Percentiles rank a stretch among this genome's conserved stretches.
Evolutionary conservation across 495 filamentous ascomycete species (phyloP).

Genomic region (Neurospora africana): DNA sequence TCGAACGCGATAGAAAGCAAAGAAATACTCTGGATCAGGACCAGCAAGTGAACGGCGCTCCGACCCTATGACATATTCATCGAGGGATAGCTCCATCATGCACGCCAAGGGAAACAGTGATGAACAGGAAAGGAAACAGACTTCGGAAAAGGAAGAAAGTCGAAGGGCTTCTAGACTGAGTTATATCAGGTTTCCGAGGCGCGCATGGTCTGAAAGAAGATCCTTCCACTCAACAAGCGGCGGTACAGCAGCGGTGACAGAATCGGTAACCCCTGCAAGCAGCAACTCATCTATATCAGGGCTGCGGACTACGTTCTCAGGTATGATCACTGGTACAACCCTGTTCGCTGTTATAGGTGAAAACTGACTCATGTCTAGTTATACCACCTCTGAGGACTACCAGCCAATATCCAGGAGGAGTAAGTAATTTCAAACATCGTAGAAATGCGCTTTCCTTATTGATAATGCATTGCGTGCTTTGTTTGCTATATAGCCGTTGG

Average conservation of each 20-base stretch:
- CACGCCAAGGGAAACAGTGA: no score
- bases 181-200: neutral
- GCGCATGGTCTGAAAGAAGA: neutral
- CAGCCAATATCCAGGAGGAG: constrained; percentile 15
- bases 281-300: neutral
- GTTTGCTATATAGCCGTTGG: constrained; percentile 11
- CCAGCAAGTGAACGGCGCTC: neutral
- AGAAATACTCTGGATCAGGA: neutral
- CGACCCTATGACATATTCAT: neutral
- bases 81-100: neutral
- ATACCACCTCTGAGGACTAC: neutral
- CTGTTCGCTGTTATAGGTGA: neutral
- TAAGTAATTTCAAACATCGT: neutral
- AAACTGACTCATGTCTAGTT: neutral
- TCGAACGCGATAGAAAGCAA: neutral
- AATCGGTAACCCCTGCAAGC: neutral
- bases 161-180: neutral
- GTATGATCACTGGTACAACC: neutral
- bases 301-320: neutral
- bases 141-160: neutral
- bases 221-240: neutral
- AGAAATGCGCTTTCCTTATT: neutral
- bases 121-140: neutral
- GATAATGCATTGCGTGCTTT: constrained; percentile 4
- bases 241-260: neutral